Conservation (phyloP, 1,284 basidiomycete species). For the Entoloma clypeatum region DNA sequence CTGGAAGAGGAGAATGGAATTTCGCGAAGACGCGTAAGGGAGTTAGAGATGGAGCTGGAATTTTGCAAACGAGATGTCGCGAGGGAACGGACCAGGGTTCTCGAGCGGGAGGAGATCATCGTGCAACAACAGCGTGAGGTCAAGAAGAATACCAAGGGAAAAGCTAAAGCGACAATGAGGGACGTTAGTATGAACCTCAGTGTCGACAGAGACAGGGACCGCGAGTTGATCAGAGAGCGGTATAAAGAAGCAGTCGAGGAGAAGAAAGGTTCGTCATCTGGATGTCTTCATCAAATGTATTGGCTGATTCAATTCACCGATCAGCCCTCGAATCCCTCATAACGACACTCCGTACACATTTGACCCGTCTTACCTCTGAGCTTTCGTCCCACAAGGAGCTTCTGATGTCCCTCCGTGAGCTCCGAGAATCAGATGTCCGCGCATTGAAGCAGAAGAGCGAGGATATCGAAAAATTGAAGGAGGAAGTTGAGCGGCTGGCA, state of each 20-base stretch:
- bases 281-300: neutral
- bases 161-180: constrained; percentile 36
- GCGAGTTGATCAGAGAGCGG: constrained; percentile 40
- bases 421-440: constrained; percentile 60
- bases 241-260: constrained; percentile 77
- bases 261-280: constrained; percentile 66
- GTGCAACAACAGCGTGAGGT: constrained; percentile 33
- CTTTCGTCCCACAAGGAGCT: constrained; percentile 68
- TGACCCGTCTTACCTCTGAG: constrained; percentile 73
- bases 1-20: constrained; percentile 80
- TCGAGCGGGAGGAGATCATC: constrained; percentile 48
- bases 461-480: constrained; percentile 58
- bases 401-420: constrained; percentile 58
- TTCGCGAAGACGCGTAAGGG: constrained; percentile 71
- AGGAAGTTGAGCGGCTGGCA: constrained; percentile 72
- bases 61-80: constrained; percentile 70
- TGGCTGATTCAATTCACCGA: constrained; percentile 9
- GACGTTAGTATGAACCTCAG: constrained; percentile 26
- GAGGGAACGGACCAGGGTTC: constrained; percentile 58
- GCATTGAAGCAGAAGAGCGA: constrained; percentile 56
- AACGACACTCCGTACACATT: constrained; percentile 63
- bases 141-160: constrained; percentile 32
- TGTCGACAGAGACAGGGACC: no score
- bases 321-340: constrained; percentile 78
- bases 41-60: constrained; percentile 80